Conservation (phyloP, 441 rosid genomes). For the Sinapis alba region DNA sequence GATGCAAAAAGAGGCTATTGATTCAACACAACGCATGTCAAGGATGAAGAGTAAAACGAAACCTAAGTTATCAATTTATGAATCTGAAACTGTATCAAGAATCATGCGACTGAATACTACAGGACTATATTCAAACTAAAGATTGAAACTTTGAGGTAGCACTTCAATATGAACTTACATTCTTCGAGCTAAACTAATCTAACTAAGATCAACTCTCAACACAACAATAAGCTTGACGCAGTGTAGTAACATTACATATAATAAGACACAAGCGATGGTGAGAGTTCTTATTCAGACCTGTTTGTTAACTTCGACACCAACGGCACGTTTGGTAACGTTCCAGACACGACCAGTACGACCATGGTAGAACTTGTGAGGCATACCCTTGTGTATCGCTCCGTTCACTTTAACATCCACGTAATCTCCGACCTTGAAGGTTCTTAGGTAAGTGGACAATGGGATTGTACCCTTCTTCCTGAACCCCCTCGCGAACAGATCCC, state of each 20-base stretch:
- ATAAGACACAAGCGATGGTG: neutral
- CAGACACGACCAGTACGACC: neutral
- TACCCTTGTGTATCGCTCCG: neutral
- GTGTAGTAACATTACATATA: neutral
- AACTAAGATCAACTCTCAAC: neutral
- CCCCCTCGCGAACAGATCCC: neutral
- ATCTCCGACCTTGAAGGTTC: neutral
- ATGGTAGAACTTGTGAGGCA: neutral
- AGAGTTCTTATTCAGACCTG: constrained; percentile 49
- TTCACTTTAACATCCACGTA: neutral
- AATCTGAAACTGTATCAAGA: too few species aligned
- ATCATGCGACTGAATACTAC: too few species aligned
- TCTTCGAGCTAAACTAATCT: too few species aligned
- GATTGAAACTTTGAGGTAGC: too few species aligned
- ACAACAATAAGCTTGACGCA: neutral
- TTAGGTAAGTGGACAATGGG: neutral
- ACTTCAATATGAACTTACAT: too few species aligned
- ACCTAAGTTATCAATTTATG: too few species aligned
- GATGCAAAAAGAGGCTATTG: too few species aligned
- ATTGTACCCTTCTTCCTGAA: constrained; percentile 1
- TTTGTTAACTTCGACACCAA: constrained; percentile 73
- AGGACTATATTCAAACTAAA: too few species aligned
- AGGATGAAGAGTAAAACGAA: too few species aligned
- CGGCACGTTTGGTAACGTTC: neutral
- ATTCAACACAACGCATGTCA: too few species aligned